A percentile compares a stretch with the other conserved stretches of the same genome.
Conservation (phyloP, 352 stramenopile genomes). For the Phytophthora meadii region DNA sequence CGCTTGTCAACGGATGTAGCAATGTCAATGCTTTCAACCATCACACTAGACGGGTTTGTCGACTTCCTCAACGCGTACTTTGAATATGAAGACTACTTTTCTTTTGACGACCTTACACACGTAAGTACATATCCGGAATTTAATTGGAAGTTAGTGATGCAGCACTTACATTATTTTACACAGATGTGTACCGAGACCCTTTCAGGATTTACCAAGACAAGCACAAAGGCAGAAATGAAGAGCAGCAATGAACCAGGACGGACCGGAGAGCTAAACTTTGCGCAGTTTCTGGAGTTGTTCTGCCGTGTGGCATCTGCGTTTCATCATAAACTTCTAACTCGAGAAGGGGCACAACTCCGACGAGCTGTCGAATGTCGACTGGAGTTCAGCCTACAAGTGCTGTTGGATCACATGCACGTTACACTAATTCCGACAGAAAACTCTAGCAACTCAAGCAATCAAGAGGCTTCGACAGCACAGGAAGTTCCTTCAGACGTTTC, state of each 20-base stretch:
- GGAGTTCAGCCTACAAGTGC: constrained; percentile 68
- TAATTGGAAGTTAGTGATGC: too few relatives aligned
- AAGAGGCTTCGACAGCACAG: constrained; percentile 4
- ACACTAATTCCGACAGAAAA: constrained; percentile 32
- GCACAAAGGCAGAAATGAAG: constrained; percentile 15
- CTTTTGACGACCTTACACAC: constrained; percentile 46
- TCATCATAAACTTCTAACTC: constrained; percentile 51
- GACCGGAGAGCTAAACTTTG: constrained; percentile 46
- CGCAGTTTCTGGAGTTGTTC: constrained; percentile 74
- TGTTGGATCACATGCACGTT: constrained; percentile 68
- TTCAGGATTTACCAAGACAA: constrained; percentile 6
- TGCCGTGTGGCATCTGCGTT: constrained; percentile 62
- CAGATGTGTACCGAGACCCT: constrained; percentile 21
- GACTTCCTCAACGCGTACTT: constrained; percentile 86
- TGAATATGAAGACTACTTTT: constrained; percentile 79
- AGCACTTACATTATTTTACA: neutral
- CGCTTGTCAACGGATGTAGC: constrained; percentile 14
- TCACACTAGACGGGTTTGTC: constrained; percentile 74
- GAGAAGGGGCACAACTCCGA: constrained; percentile 60
- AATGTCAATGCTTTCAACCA: constrained; percentile 27
- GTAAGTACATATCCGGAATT: constrained; percentile 24
- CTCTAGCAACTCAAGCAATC: constrained; percentile 1
- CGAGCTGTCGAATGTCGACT: constrained; percentile 64
- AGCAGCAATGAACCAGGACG: constrained; percentile 1
- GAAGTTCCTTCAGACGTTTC: neutral